These are phyloP conservation scores for Atalantia buxifolia DNA, from an alignment of 345 rosid species.

Conservation along the genomic window DNA sequence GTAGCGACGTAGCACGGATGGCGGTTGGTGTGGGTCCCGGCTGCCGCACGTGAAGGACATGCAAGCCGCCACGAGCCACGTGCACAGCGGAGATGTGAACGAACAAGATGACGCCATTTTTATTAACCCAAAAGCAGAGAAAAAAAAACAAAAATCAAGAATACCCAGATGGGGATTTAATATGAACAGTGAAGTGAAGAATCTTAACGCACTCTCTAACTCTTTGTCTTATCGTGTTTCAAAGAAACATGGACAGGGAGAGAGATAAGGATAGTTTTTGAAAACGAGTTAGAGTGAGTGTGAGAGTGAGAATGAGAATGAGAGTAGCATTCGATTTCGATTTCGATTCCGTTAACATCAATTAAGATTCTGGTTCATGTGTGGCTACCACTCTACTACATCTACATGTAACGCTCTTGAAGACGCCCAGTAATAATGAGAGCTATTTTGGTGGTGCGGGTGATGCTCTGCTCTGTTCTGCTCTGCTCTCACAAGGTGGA, in stretches of 20 bases:
- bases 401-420: too few species aligned
- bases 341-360: too few species aligned
- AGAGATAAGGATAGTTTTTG: not conserved
- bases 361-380: too few species aligned
- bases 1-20: slow-evolving; percentile 23
- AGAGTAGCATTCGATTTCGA: too few species aligned
- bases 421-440: too few species aligned
- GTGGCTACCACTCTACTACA: too few species aligned
- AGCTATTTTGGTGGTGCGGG: too few species aligned
- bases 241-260: not conserved
- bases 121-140: not conserved
- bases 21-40: slow-evolving; percentile 24
- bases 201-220: not conserved
- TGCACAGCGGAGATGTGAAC: slow-evolving; percentile 69
- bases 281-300: not conserved
- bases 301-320: too few species aligned
- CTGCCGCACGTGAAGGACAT: slow-evolving; percentile 57
- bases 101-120: slow-evolving; percentile 43
- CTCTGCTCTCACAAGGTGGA: too few species aligned
- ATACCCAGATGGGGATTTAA: slow-evolving; percentile 4
- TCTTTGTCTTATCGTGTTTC: too few species aligned
- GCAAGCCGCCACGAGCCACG: slow-evolving; percentile 88
- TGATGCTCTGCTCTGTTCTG: too few species aligned
- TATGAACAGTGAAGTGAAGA: not conserved
- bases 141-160: not conserved